These are phyloP conservation scores for Aspergillus hiratsukae DNA, from an alignment of 2,329 filamentous ascomycete species.

Conservation along the genomic window DNA sequence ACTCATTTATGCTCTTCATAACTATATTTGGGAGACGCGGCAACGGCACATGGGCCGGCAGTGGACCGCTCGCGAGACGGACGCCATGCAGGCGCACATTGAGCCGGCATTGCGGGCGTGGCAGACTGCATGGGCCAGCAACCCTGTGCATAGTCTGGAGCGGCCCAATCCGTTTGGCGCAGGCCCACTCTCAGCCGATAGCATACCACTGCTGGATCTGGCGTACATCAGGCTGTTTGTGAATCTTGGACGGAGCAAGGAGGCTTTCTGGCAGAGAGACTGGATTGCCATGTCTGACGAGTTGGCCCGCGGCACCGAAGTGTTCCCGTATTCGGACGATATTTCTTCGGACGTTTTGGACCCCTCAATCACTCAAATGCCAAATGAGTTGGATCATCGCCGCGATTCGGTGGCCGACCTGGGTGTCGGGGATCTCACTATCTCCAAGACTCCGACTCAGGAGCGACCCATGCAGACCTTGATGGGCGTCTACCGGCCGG, in stretches of 20 bases:
- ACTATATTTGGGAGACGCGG: conserved; percentile 97
- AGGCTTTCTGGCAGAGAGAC: conserved; percentile 89
- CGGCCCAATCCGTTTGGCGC: conserved; percentile 77
- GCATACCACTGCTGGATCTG: conserved; percentile 83
- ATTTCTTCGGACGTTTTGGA: conserved; percentile 26
- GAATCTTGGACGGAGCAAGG: conserved; percentile 85
- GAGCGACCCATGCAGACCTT: conserved; percentile 29
- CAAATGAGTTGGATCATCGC: conserved; percentile 17
- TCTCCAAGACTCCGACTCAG: conserved; percentile 34
- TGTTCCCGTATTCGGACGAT: conserved; percentile 64
- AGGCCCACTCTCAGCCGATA: conserved; percentile 81
- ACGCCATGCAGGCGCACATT: conserved; percentile 93
- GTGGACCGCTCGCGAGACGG: conserved; percentile 89
- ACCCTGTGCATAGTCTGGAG: conserved; percentile 77
- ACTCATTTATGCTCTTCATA: conserved; percentile 90
- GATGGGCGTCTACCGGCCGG: conserved; percentile 30
- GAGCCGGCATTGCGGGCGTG: conserved; percentile 91
- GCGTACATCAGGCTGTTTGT: conserved; percentile 92
- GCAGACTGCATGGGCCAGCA: conserved; percentile 87
- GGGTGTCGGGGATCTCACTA: conserved; percentile 32
- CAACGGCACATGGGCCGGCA: conserved; percentile 82
- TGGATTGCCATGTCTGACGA: conserved; percentile 90
- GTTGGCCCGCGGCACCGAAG: conserved; percentile 70
- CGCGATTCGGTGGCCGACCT: conserved; percentile 35
- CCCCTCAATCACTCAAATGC: conserved; percentile 21